A percentile compares a stretch with the other conserved stretches of the same genome.
Conservation (phyloP, 495 filamentous ascomycete genomes). For the Choiromyces venosus region DNA sequence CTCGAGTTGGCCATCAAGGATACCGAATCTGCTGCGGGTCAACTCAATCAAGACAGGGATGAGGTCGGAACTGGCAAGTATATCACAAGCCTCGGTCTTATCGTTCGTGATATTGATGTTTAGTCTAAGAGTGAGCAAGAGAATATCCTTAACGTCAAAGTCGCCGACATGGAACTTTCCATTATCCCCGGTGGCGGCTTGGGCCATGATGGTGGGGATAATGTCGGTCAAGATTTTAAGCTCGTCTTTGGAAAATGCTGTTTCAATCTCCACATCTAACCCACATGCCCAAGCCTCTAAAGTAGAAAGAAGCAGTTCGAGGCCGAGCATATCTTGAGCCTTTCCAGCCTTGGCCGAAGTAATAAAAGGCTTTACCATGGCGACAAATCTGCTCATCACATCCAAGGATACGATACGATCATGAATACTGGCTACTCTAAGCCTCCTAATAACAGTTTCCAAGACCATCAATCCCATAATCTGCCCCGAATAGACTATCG, state of each 20-base stretch:
- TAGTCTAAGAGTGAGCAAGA: constrained; percentile 56
- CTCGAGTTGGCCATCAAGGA: constrained; percentile 45
- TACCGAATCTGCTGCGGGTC: constrained; percentile 42
- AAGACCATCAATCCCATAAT: constrained; percentile 59
- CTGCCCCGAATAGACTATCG: constrained; percentile 55
- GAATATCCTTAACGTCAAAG: constrained; percentile 29
- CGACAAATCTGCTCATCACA: constrained; percentile 51
- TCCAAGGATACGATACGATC: constrained; percentile 51
- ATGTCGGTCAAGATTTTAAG: constrained; percentile 30
- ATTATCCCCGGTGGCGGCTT: constrained; percentile 16
- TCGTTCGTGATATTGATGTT: constrained; percentile 85
- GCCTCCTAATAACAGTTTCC: constrained; percentile 55
- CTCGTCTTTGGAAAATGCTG: constrained; percentile 27
- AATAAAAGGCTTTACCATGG: constrained; percentile 44
- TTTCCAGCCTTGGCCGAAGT: constrained; percentile 39
- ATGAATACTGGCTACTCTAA: constrained; percentile 49
- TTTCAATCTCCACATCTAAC: constrained; percentile 14
- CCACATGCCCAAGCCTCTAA: constrained; percentile 56
- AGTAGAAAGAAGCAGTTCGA: constrained; percentile 54
- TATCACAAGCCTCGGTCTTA: constrained; percentile 59
- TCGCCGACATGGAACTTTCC: constrained; percentile 4
- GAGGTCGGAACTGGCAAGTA: constrained; percentile 53
- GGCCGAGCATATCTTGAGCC: constrained; percentile 40
- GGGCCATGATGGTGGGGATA: constrained; percentile 14
- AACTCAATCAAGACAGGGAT: constrained; percentile 41